Evolutionary conservation across 176 grass and related monocot species (phyloP), one percentile per base, ranked within the genome.

Genomic region (Carex scoparia): DNA sequence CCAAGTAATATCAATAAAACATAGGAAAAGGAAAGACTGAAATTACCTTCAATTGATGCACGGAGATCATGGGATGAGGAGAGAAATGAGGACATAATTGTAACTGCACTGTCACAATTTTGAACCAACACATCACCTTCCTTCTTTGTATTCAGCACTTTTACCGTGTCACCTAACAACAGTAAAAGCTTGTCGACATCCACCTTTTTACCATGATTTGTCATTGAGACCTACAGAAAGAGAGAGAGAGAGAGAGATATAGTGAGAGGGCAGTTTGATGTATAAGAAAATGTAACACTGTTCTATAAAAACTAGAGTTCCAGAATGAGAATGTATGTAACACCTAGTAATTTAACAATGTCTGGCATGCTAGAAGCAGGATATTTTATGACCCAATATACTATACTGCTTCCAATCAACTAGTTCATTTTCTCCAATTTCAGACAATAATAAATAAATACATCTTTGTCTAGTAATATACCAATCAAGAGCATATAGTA

Each of bases 11-110:
- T 30, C 8, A 64, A 11, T 1, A 64, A 30, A 64, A 64, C n/a
- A 64, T 10, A 11, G 7, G 8, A 49, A 8, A 84, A 89, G 6
- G 35, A 67, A 49, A 74, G 18, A 55, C 12, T 27, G 18, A 69
- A n/a, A 61, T 0, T 1, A 93, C 95, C 91, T 93, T 87, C 79
- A 7, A 87, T 16, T 12, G 86, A 79, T 72, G 65, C 35, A 48
- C 80, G 69, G 33, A 92, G 77, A 66, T 91, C 73, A n/a, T 28
- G 16, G 4, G 72, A 81, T 2, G 94, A 79, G 15, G 89, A 92
- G 40, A 10, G 71, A 42, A 87, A 91, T 37, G 71, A 77, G 46
- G 90, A 97, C 23, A 64, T 84, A 60, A 94, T 84, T 82, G 89
- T 91, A 76, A 79, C 63, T n/a, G 68, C 86, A 10, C 79, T 66